Base-by-base conservation (phyloP, 179 eudicot genomes). In the Spergularia azorica region DNA sequence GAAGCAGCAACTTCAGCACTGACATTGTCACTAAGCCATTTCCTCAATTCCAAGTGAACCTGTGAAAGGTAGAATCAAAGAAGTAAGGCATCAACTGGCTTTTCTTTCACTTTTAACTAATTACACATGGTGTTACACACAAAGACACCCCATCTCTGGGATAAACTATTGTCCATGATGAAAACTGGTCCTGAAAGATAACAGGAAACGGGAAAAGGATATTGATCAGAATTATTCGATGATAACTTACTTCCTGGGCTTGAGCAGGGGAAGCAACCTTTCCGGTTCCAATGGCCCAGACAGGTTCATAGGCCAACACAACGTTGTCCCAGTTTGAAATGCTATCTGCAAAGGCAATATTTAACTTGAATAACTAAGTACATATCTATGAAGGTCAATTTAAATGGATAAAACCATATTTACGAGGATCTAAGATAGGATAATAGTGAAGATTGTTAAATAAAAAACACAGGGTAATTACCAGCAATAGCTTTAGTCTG, bases 211-310 rank as follows among this genome's bases (percentile, higher is more conserved):
- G 1, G 13, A 69, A 51, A 69, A 9, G 59, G 12, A 70, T 1
- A 39, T 21, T 48, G 52, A 20, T 20, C 21, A 14, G 17, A 26
- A 52, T 12, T 20, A 6, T 58, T 51, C 7, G 55, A 50, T 15
- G 58, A 10, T 46, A 74, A 79, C 86, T 79, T 85, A 94, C 98
- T 86, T 94, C 98, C 83, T 94, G 98, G 83, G 98, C 98, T 78
- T 92, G 98, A 12, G 87, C 95, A 77, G 95, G 95, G 79, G 84
- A 52, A 16, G 98, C 98, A 71, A 94, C 98, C 86, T 94, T 92
- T 46, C 98, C 98, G 1, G 97, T 94, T 88, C 98, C 97, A 87
- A 94, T 92, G 61, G 98, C 97, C 98, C 97, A 94, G 5, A 92
- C 95, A 58, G 98, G 98, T 74, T 94, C 98, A 77, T 94, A 94